Percentiles rank a stretch among this genome's conserved stretches.
These are phyloP conservation scores for Ilyonectria robusta DNA, from an alignment of 2,329 filamentous ascomycete species.

Conservation along the genomic window DNA sequence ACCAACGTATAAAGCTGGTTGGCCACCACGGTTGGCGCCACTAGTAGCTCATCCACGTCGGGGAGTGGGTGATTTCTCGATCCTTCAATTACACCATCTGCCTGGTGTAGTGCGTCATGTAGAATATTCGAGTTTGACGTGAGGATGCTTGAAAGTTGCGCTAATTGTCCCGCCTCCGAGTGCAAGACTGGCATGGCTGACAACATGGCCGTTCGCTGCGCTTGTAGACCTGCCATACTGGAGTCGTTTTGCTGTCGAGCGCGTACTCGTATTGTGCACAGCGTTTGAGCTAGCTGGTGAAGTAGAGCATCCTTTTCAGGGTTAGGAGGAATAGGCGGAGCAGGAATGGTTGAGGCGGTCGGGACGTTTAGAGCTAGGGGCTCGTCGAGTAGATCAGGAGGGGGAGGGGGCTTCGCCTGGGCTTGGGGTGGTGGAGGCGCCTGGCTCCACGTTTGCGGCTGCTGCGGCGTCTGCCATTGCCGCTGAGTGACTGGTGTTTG, in stretches of 20 bases:
- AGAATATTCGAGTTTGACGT: conserved; percentile 84
- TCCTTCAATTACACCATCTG: conserved; percentile 82
- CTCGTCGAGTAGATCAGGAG: conserved; percentile 69
- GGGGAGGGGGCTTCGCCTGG: conserved; percentile 53
- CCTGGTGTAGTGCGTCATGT: conserved; percentile 81
- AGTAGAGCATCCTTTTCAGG: conserved; percentile 94
- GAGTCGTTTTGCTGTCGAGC: conserved; percentile 80
- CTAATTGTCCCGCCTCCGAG: conserved; percentile 79
- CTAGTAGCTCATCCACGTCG: conserved; percentile 89
- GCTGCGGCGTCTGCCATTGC: conserved; percentile 46
- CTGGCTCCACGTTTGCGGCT: conserved; percentile 46
- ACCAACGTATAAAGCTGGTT: conserved; percentile 93
- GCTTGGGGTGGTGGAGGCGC: conserved; percentile 39
- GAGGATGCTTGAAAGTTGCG: conserved; percentile 78
- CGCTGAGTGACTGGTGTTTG: conserved; percentile 36
- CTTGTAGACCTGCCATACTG: conserved; percentile 80
- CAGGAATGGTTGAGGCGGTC: conserved; percentile 66
- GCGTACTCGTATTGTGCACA: conserved; percentile 78
- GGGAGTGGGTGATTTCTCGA: conserved; percentile 80
- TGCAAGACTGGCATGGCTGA: conserved; percentile 78
- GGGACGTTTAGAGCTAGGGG: conserved; percentile 67
- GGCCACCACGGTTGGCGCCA: conserved; percentile 93
- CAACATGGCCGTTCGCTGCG: conserved; percentile 85
- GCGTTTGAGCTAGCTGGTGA: conserved; percentile 78
- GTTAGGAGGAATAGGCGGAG: conserved; percentile 93